Percentiles rank a stretch among this genome's conserved stretches.
These are phyloP conservation scores for Rhodomyrtus psidioides DNA, from an alignment of 441 rosid species.

Conservation along the genomic window DNA sequence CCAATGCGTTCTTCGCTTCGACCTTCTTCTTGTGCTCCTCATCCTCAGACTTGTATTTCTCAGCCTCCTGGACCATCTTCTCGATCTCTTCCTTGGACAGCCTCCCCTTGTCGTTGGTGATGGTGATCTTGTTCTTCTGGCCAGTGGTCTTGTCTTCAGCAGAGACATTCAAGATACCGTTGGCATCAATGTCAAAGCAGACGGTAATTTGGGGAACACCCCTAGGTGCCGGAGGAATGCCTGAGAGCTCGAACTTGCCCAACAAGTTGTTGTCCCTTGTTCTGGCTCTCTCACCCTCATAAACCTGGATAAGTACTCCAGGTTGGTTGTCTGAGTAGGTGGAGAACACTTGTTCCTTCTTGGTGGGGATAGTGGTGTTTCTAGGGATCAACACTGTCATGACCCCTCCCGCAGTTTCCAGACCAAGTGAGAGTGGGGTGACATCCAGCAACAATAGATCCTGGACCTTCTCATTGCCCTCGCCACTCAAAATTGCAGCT, in stretches of 20 bases:
- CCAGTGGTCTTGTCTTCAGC: background rate
- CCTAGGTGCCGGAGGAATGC: background rate
- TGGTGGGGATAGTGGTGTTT: background rate
- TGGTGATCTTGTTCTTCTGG: conserved; percentile 2
- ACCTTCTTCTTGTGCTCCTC: background rate
- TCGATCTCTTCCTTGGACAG: background rate
- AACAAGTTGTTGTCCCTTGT: background rate
- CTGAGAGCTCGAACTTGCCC: background rate
- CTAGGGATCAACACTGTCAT: background rate
- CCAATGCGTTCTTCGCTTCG: background rate
- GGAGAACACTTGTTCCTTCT: background rate
- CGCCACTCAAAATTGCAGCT: background rate
- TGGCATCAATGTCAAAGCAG: background rate
- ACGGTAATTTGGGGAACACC: background rate
- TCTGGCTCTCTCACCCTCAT: background rate
- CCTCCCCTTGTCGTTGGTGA: background rate
- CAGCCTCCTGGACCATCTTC: background rate
- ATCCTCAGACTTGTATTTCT: background rate
- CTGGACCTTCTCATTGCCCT: background rate
- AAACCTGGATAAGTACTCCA: background rate
- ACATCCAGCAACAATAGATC: background rate
- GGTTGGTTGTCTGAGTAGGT: background rate
- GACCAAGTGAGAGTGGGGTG: background rate
- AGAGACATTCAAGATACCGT: background rate
- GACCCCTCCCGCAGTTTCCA: background rate